Conservation (phyloP, 2,329 filamentous ascomycete genomes). For the Canariomyces notabilis region DNA sequence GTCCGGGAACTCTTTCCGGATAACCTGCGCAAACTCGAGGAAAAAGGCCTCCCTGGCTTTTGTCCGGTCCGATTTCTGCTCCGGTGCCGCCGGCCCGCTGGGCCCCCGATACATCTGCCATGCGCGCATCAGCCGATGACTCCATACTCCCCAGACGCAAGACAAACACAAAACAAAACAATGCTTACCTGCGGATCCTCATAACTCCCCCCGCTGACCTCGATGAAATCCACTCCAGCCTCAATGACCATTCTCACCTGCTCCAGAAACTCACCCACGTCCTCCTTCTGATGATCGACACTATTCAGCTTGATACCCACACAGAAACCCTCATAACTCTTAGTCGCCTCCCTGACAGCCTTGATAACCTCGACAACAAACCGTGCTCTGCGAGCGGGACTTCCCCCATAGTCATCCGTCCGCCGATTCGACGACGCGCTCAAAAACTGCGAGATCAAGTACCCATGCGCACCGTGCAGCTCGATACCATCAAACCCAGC, state of each 20-base stretch:
- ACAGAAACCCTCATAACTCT: conserved; percentile 39
- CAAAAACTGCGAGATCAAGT: conserved; percentile 53
- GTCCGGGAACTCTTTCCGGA: conserved; percentile 40
- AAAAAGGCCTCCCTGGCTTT: conserved; percentile 62
- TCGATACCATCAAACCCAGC: conserved; percentile 44
- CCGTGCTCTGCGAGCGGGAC: conserved; percentile 42
- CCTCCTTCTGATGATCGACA: conserved; percentile 48
- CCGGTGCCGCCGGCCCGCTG: conserved; percentile 15
- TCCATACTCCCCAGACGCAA: neutral
- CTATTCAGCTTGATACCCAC: conserved; percentile 54
- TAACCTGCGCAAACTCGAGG: conserved; percentile 56
- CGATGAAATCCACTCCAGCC: conserved; percentile 59
- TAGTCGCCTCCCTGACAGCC: conserved; percentile 35
- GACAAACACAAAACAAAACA: neutral
- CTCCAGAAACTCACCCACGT: conserved; percentile 49
- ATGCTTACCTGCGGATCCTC: conserved; percentile 44
- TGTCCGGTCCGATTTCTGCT: conserved; percentile 39
- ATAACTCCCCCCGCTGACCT: conserved; percentile 60
- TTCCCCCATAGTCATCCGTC: conserved; percentile 52
- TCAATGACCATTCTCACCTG: conserved; percentile 49
- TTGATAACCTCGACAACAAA: conserved; percentile 48
- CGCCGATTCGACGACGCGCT: conserved; percentile 45
- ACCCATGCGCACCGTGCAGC: conserved; percentile 51
- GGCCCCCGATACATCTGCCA: conserved; percentile 33
- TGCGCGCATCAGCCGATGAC: conserved; percentile 9